phyloP scores from a whole-genome alignment of 805 yeast species.

The Myxozyma mucilagina region DNA sequence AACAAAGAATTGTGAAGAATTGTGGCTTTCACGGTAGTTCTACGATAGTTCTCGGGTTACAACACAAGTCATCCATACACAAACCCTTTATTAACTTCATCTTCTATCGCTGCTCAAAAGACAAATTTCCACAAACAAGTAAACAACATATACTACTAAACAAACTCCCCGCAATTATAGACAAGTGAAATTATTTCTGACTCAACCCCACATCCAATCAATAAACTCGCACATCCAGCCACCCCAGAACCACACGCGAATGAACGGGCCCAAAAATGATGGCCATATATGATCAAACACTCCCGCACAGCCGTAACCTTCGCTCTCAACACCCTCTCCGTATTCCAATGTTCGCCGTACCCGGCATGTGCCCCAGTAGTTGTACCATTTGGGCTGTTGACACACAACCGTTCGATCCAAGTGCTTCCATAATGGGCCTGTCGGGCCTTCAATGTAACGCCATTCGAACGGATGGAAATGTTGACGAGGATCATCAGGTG shows the following conservation, averaged over 20 bases:
- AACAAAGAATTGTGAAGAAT: too few relatives aligned
- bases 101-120: too few relatives aligned
- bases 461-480: slow-evolving; percentile 85
- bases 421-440: slow-evolving; percentile 83
- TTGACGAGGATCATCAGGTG: slow-evolving; percentile 73
- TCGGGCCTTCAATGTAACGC: slow-evolving; percentile 89
- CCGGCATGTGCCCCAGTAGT: slow-evolving; percentile 78
- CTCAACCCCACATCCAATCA: slow-evolving; percentile 36
- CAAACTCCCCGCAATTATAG: background rate
- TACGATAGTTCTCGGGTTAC: too few relatives aligned
- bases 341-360: slow-evolving; percentile 69
- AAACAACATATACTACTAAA: background rate
- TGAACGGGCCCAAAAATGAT: slow-evolving; percentile 48
- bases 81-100: too few relatives aligned
- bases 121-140: too few relatives aligned
- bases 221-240: slow-evolving; percentile 39
- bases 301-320: slow-evolving; percentile 80
- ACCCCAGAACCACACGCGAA: slow-evolving; percentile 40
- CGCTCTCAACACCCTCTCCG: slow-evolving; percentile 88
- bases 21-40: too few relatives aligned
- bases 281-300: slow-evolving; percentile 57
- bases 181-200: background rate
- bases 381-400: slow-evolving; percentile 91
- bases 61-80: too few relatives aligned
- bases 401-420: slow-evolving; percentile 70